Conservation (phyloP, 2,329 filamentous ascomycete species). For the Botrytis medusae region DNA sequence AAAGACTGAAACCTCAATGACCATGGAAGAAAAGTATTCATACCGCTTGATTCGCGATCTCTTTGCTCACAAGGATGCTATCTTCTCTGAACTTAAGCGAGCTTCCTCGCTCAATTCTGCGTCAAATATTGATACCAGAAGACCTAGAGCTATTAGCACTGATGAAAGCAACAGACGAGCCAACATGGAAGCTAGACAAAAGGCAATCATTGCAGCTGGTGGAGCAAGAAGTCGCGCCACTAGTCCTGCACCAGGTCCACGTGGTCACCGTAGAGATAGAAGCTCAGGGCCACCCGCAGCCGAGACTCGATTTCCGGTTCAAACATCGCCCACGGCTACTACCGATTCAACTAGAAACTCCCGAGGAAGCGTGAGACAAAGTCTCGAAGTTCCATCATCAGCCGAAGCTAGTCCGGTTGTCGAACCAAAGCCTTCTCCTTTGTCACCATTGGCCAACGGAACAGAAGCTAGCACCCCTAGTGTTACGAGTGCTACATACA, state of each 20-base stretch:
- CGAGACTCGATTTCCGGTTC: conserved; percentile 82
- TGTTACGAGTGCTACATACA: conserved; percentile 37
- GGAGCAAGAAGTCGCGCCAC: conserved; percentile 69
- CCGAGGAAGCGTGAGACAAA: conserved; percentile 52
- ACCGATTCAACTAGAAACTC: conserved; percentile 44
- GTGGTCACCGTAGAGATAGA: conserved; percentile 73
- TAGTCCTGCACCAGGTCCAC: conserved; percentile 65
- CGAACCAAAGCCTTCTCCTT: conserved; percentile 26
- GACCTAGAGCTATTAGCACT: conserved; percentile 85
- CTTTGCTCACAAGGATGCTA: conserved; percentile 89
- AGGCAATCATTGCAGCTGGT: conserved; percentile 63
- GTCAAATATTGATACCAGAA: conserved; percentile 59
- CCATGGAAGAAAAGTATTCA: conserved; percentile 91
- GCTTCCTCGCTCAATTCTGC: conserved; percentile 70
- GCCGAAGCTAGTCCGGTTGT: conserved; percentile 30
- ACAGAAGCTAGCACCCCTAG: conserved; percentile 29
- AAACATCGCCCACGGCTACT: conserved; percentile 59
- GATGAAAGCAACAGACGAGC: conserved; percentile 94
- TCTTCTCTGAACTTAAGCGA: conserved; percentile 95
- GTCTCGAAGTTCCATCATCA: conserved; percentile 71
- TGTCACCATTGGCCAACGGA: conserved; percentile 35
- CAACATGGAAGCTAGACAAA: conserved; percentile 89
- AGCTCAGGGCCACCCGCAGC: conserved; percentile 68
- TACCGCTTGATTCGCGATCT: conserved; percentile 89
- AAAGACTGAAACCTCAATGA: conserved; percentile 81